Evolutionary conservation across 192 early-diverging fungal genomes (phyloP), one percentile per base, ranked within the genome.

Genomic region (Kappamyces sp.): DNA sequence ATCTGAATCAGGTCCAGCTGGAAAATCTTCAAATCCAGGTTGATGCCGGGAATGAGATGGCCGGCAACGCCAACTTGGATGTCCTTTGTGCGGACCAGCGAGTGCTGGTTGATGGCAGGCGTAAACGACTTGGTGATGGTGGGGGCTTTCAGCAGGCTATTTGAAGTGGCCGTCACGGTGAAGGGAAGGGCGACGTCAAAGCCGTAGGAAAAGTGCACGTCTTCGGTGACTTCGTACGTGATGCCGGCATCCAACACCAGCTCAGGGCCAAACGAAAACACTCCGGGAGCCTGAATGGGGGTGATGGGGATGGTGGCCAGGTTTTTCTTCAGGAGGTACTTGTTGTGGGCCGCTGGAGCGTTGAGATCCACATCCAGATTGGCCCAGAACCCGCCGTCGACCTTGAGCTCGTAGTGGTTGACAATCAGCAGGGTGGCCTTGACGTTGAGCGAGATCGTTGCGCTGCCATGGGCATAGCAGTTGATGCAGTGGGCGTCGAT

Each of bases 31-130:
- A 63, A 36, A 2, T 37, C 31, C 2, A 63, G 38, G 51, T 32
- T 40, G 46, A 63, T 36, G 23, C 35, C 35, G 10, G 61, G 61
- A 43, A 63, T 63, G 40, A 63, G 47, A 36, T 63, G 61, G 38
- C 31, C 61, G 36, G 42, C 61, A 3, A 55, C 43, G 8, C 35
- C 15, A 9, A 63, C 32, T 43, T 52, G 31, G 37, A 63, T 40
- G 6, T 63, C 44, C 34, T 63, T 40, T 9, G 61, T 32, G 38
- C 32, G 8, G 32, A 40, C 47, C 23, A 53, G 44, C 34, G 51
- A 31, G 37, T 49, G 61, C 4, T 35, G 41, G 7, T 52, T 23
- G 7, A 63, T 34, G 6, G 36, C 35, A 1, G 61, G 49, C 15
- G 23, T 43, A 35, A 41, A 13, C 33, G 35, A 32, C 7, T 36